Conservation (phyloP, 2,329 filamentous ascomycete genomes). For the Claviceps paspali region DNA sequence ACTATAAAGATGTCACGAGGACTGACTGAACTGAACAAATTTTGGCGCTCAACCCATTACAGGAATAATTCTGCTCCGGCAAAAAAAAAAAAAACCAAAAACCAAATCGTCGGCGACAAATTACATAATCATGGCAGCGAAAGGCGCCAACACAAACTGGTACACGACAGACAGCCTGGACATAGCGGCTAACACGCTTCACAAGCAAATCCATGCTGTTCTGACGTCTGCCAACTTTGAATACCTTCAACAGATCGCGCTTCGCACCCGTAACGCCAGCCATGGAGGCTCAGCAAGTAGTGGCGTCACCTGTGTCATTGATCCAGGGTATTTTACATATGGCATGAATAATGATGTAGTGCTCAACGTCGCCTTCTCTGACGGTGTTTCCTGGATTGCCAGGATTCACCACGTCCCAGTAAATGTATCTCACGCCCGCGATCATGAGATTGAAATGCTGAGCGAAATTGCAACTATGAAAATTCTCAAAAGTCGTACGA, state of each 20-base stretch:
- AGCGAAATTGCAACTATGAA: slow-evolving; percentile 6
- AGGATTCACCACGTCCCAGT: slow-evolving; percentile 4
- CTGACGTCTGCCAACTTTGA: slow-evolving; percentile 1
- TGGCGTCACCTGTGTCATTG: slow-evolving; percentile 1
- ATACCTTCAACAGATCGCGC: slow-evolving; percentile 3
- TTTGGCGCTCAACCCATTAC: too few species aligned
- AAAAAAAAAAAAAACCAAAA: neutral
- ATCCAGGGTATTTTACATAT: slow-evolving; percentile 8
- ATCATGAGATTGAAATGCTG: slow-evolving; percentile 4
- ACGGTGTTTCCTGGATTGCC: slow-evolving; percentile 5
- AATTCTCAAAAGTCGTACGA: slow-evolving; percentile 4
- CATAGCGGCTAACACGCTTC: neutral
- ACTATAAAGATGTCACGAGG: too few species aligned
- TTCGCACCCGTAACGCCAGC: slow-evolving; percentile 3
- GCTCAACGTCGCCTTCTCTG: slow-evolving; percentile 4
- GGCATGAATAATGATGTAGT: slow-evolving; percentile 6
- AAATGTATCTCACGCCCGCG: slow-evolving; percentile 1
- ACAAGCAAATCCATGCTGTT: slow-evolving; percentile 4
- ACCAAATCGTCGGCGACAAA: too few species aligned
- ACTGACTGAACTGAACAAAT: too few species aligned
- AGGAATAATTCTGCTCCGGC: neutral
- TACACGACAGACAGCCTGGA: slow-evolving; percentile 2
- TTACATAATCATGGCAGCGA: slow-evolving; percentile 1
- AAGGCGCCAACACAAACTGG: neutral
- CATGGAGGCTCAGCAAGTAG: neutral